Evolutionary conservation across 768 basidiomycete genomes (phyloP).

Genomic region (Lanmaoa rubissima): DNA sequence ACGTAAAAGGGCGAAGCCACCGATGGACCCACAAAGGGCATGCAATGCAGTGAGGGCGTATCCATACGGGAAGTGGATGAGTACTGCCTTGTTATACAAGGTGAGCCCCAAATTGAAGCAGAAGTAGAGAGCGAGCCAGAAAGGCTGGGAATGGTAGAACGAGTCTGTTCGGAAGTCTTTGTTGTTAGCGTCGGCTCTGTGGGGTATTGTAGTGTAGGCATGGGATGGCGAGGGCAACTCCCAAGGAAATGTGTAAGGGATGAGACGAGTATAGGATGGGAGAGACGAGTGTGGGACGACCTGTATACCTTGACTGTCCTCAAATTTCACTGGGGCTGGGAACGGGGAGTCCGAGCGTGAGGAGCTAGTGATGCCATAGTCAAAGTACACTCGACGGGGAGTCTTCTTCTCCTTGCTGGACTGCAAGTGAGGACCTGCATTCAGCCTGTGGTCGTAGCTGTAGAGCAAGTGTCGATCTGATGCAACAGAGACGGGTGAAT

Average conservation of each 20-base stretch:
- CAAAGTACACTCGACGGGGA: slow-evolving; percentile 22
- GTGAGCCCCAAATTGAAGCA: slow-evolving; percentile 88
- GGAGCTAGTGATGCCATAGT: slow-evolving; percentile 15
- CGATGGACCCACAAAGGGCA: slow-evolving; percentile 80
- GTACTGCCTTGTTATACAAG: slow-evolving; percentile 91
- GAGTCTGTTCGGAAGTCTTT: slow-evolving; percentile 14
- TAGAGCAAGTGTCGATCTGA: slow-evolving; percentile 1
- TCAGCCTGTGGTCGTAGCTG: slow-evolving; percentile 4
- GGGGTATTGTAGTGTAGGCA: neutral
- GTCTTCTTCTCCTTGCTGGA: slow-evolving; percentile 16
- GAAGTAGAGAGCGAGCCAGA: slow-evolving; percentile 85
- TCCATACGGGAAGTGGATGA: slow-evolving; percentile 91
- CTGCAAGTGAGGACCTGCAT: neutral
- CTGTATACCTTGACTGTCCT: neutral
- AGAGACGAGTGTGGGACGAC: neutral
- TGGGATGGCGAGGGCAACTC: slow-evolving; percentile 17
- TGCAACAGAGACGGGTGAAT: neutral
- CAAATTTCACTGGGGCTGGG: slow-evolving; percentile 3
- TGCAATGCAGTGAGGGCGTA: slow-evolving; percentile 94
- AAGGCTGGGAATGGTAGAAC: slow-evolving; percentile 32
- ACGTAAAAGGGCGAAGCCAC: slow-evolving; percentile 66
- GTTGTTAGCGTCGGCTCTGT: neutral
- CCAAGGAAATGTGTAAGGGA: slow-evolving; percentile 18
- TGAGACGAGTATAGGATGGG: neutral
- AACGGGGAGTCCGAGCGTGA: slow-evolving; percentile 2